phyloP scores from a whole-genome alignment of 1,139 yeast genomes.

The Wickerhamomyces sp. region DNA sequence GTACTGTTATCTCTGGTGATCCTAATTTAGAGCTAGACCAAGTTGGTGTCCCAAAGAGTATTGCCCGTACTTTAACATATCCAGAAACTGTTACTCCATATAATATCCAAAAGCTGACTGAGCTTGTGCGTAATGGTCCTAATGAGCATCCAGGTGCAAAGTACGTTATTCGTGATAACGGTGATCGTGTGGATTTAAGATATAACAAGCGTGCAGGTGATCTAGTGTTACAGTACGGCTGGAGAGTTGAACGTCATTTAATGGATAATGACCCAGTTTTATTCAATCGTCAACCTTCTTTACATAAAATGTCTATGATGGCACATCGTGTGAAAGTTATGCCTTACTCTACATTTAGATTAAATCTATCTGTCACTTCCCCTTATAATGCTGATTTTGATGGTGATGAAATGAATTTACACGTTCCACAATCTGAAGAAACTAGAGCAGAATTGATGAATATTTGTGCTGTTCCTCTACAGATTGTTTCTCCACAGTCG shows the following conservation, averaged over 20 bases:
- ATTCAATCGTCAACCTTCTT: slow-evolving; percentile 98
- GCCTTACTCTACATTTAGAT: slow-evolving; percentile 97
- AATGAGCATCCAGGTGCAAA: slow-evolving; percentile 99
- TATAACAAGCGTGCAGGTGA: slow-evolving; percentile 98
- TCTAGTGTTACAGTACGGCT: slow-evolving; percentile 94
- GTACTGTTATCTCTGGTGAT: slow-evolving; percentile 99
- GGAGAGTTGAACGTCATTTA: slow-evolving; percentile 98
- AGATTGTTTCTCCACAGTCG: slow-evolving; percentile 96
- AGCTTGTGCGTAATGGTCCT: slow-evolving; percentile 94
- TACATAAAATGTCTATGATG: slow-evolving; percentile 99
- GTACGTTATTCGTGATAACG: slow-evolving; percentile 95
- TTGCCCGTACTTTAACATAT: slow-evolving; percentile 91
- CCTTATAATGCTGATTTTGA: slow-evolving; percentile 99
- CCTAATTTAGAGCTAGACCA: slow-evolving; percentile 96
- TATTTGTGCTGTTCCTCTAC: slow-evolving; percentile 94
- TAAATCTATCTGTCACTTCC: slow-evolving; percentile 93
- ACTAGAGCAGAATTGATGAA: slow-evolving; percentile 94
- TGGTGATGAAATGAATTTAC: slow-evolving; percentile 99
- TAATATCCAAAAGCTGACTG: slow-evolving; percentile 89
- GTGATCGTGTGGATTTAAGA: slow-evolving; percentile 95
- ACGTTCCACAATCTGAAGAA: slow-evolving; percentile 98
- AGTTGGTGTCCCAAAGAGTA: slow-evolving; percentile 97
- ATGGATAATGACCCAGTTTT: slow-evolving; percentile 97
- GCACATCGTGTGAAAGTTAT: slow-evolving; percentile 98
- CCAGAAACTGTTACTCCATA: slow-evolving; percentile 98